Percentiles rank a stretch among this genome's conserved stretches.
Conservation (phyloP, 1,284 basidiomycete genomes). For the Ustilago crameri region DNA sequence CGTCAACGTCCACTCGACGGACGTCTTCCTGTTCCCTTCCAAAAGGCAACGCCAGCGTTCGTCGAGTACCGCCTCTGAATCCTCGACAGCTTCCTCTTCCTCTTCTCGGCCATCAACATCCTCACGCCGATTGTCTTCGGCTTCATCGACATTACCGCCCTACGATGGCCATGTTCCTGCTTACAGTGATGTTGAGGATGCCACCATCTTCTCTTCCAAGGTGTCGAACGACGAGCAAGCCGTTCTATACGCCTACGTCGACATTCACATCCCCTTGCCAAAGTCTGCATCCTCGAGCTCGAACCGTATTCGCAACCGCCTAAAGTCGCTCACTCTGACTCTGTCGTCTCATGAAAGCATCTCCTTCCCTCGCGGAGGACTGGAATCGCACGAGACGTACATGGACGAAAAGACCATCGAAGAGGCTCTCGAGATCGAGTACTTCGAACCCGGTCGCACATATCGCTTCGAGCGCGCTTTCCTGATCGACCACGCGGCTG, state of each 20-base stretch:
- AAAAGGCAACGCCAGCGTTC: conserved; percentile 20
- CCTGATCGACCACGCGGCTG: conserved; percentile 27
- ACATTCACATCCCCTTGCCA: conserved; percentile 13
- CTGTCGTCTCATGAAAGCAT: conserved; percentile 24
- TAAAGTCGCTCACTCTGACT: conserved; percentile 32
- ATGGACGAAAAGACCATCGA: conserved; percentile 22
- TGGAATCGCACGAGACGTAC: conserved; percentile 16
- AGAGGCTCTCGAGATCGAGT: conserved; percentile 16
- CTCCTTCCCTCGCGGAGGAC: conserved; percentile 31
- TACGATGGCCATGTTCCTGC: conserved; percentile 18
- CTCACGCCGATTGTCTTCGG: neutral
- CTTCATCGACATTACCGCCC: neutral
- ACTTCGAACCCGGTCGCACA: conserved; percentile 27
- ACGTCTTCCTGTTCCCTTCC: conserved; percentile 37
- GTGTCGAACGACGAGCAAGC: conserved; percentile 29
- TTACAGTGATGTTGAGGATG: conserved; percentile 22
- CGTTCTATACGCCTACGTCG: conserved; percentile 31
- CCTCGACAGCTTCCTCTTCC: neutral
- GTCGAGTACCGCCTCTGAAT: conserved; percentile 2
- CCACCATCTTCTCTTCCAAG: conserved; percentile 8
- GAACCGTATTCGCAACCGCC: conserved; percentile 15
- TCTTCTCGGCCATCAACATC: conserved; percentile 5
- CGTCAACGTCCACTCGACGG: conserved; percentile 32
- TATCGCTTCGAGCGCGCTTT: conserved; percentile 34
- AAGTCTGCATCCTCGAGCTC: conserved; percentile 9